These are phyloP conservation scores for Vigna reflexopilosa DNA, from an alignment of 306 rosid species.

Conservation along the genomic window DNA sequence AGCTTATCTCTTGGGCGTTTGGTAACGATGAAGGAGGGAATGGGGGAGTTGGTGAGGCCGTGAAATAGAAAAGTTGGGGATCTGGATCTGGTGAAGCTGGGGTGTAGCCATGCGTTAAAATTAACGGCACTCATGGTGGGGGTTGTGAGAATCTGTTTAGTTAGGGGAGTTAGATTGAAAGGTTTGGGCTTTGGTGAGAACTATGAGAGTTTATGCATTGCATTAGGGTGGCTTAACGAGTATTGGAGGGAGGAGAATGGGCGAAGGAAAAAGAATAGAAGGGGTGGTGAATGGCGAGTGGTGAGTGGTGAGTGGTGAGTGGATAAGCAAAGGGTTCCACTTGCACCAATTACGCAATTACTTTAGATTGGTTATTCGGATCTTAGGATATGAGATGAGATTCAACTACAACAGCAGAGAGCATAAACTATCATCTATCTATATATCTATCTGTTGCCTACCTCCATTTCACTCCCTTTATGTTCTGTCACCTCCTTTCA, in stretches of 20 bases:
- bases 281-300: too few species aligned
- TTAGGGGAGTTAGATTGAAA: background rate
- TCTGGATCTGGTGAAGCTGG: constrained; percentile 46
- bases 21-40: constrained; percentile 16
- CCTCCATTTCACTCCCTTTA: too few species aligned
- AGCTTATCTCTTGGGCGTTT: background rate
- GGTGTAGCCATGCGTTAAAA: background rate
- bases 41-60: constrained; percentile 40
- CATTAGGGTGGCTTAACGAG: too few species aligned
- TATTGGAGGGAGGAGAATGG: too few species aligned
- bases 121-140: background rate
- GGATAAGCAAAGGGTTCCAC: background rate
- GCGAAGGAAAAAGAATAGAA: too few species aligned
- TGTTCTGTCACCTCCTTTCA: too few species aligned
- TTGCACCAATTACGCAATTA: background rate
- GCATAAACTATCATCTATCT: too few species aligned
- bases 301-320: background rate
- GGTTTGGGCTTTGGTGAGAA: background rate
- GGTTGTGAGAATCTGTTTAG: background rate
- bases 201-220: background rate
- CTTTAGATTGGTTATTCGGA: background rate
- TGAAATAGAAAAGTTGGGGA: constrained; percentile 46
- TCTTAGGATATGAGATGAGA: too few species aligned
- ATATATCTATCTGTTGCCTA: too few species aligned
- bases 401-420: too few species aligned